Evolutionary conservation across 768 basidiomycete species (phyloP), one percentile per base, ranked within the genome.

Genomic region (Lactifluus subvellereus): DNA sequence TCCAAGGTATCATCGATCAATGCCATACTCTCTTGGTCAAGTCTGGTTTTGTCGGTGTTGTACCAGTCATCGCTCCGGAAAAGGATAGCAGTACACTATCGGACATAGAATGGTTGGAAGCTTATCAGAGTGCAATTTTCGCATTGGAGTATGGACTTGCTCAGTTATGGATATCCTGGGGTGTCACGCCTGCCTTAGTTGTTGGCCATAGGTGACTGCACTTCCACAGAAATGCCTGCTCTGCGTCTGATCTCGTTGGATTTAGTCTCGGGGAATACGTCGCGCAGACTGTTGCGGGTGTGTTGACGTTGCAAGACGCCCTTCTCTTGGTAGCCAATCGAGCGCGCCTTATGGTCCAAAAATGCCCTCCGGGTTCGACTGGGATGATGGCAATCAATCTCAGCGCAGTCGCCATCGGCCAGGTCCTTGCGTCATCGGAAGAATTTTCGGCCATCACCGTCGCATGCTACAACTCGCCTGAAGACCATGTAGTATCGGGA

Each of bases 251-350:
- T 56, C 20, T 20, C 20, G 6, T n/a, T 11, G 59, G 30, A 35
- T 38, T 50, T 62, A 91, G 89, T 71, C 77, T 91, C 18, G 89
- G 89, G 45, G 89, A 91, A 75, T 90, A 88, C 59, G 84, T 83
- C 8, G 88, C 86, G 10, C 78, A 90, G 45, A 84, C 85, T 18
- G 74, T 79, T n/a, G 83, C 88, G 0, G 80, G 77, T 0, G 82
- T 87, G 1, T 67, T 91, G 14, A 76, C 77, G 0, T 72, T 89
- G 18, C 74, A 80, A 63, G 82, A 80, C 16, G 87, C 84, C 3
- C 75, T 91, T 14, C 71, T 74, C 4, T 71, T 89, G 30, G 78
- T 89, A 45, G 85, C 83, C 2, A 74, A 74, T 48, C 78, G 88
- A 48, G 84, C 80, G 7, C 78, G 78, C n/a, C 72, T 86, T 14